Evolutionary conservation across 768 basidiomycete genomes (phyloP).

Genomic region (Termitomyces sp.): DNA sequence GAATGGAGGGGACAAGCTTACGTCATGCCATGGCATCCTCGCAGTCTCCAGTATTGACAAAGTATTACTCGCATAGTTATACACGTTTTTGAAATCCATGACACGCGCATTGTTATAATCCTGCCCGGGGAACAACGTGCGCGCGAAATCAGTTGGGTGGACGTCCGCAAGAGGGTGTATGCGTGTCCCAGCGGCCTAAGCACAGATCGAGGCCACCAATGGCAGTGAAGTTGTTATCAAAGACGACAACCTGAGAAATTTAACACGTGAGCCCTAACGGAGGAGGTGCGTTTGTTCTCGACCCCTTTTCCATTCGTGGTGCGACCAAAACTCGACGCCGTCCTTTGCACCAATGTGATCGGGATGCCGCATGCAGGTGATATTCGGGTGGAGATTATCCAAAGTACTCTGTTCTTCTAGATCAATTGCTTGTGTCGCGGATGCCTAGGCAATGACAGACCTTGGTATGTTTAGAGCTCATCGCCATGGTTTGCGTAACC

Average conservation of each 20-base stretch:
- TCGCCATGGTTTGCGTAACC: conserved; percentile 88
- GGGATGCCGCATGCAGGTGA: conserved; percentile 85
- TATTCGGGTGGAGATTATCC: conserved; percentile 82
- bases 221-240: conserved; percentile 81
- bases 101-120: conserved; percentile 91
- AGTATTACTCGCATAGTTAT: conserved; percentile 66
- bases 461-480: conserved; percentile 86
- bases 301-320: too few relatives aligned
- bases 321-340: conserved; percentile 82
- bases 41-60: conserved; percentile 62
- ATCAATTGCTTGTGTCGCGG: background rate
- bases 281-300: too few relatives aligned
- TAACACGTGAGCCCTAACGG: background rate
- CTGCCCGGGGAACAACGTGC: conserved; percentile 87
- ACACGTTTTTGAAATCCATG: conserved; percentile 80
- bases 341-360: conserved; percentile 86
- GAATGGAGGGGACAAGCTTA: conserved; percentile 25
- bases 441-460: conserved; percentile 12
- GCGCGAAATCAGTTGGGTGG: conserved; percentile 79
- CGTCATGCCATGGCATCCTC: conserved; percentile 97
- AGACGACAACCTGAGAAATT: conserved; percentile 55
- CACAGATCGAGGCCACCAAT: conserved; percentile 95
- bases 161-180: conserved; percentile 88
- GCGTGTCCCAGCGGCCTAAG: conserved; percentile 96
- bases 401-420: conserved; percentile 47